Evolutionary conservation across 495 filamentous ascomycete genomes (phyloP), one percentile per base, ranked within the genome.

Genomic region (Tuber aestivum): DNA sequence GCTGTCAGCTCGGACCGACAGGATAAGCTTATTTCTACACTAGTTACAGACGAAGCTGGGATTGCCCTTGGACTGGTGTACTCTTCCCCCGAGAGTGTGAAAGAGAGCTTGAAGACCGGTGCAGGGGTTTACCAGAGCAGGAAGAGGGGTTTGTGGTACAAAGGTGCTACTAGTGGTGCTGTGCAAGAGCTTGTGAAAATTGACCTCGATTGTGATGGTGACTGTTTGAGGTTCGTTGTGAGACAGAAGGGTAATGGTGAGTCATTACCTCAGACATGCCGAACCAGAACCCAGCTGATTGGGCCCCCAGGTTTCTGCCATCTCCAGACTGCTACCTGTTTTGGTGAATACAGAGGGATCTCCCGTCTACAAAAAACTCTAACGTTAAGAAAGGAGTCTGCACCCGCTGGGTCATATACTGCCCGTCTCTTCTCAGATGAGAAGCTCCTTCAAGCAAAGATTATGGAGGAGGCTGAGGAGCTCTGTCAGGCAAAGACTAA

Each of bases 401-500:
- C 95, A 0, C 95, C 94, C 3, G 88, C 87, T 75, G 95, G 94
- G 1, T 98, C 95, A 23, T 99, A 99, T 83, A 99, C 95, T 21
- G 92, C 93, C 44, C 87, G 95, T 27, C 86, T 99, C 14, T 99
- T 97, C 86, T 92, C 91, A 40, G 96, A 98, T 74, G 89, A 92
- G 74, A 93, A 95, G 84, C 89, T 98, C 32, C 86, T 97, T 23
- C 88, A 92, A 45, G 96, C 95, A 4, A 99, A 99, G 87, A 97
- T 99, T 65, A 95, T 97, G 91, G 95, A 99, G 84, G 95, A 99
- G 83, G 95, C 95, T 3, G 91, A 93, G 76, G 95, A 99, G 85
- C 86, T 99, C 41, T 98, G 95, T 85, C 88, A 92, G 71, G 95
- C 95, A 21, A 88, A 87, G 50, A 90, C 89, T 18, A 92, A 93